These are phyloP conservation scores for Pseudogymnoascus sp. DNA, from an alignment of 2,329 filamentous ascomycete species.

Conservation along the genomic window DNA sequence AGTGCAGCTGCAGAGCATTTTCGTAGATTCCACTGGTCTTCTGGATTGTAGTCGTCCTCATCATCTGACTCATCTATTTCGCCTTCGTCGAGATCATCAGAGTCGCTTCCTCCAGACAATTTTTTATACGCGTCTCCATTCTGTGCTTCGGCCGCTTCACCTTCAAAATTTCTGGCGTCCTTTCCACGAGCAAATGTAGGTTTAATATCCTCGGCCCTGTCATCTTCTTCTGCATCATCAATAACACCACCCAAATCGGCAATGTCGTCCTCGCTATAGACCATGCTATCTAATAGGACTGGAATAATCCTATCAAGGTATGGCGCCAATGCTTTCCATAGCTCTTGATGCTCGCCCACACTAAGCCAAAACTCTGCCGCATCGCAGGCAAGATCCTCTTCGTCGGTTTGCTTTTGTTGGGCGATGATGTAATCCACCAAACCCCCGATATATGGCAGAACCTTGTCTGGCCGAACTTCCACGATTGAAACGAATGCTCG, in stretches of 20 bases:
- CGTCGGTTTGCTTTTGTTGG: slow-evolving; percentile 74
- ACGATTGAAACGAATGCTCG: slow-evolving; percentile 88
- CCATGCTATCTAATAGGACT: slow-evolving; percentile 86
- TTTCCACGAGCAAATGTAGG: slow-evolving; percentile 78
- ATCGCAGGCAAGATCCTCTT: slow-evolving; percentile 85
- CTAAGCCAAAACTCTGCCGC: slow-evolving; percentile 97
- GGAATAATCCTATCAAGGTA: slow-evolving; percentile 81
- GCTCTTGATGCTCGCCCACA: slow-evolving; percentile 75
- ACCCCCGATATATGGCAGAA: slow-evolving; percentile 77
- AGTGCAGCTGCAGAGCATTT: slow-evolving; percentile 96
- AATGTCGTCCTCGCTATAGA: slow-evolving; percentile 92
- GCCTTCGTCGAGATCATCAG: slow-evolving; percentile 78
- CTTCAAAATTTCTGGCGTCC: slow-evolving; percentile 36
- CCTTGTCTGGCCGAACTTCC: slow-evolving; percentile 82
- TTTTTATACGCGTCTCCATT: slow-evolving; percentile 51
- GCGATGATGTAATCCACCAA: slow-evolving; percentile 88
- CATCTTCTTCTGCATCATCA: slow-evolving; percentile 86
- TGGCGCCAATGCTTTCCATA: slow-evolving; percentile 69
- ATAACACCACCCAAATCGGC: slow-evolving; percentile 73
- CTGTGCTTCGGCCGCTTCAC: slow-evolving; percentile 43
- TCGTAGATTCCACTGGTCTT: slow-evolving; percentile 88
- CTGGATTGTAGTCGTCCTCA: slow-evolving; percentile 72
- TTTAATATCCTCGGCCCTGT: slow-evolving; percentile 83
- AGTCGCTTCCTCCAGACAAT: slow-evolving; percentile 43
- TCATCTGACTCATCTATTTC: slow-evolving; percentile 73